These are phyloP conservation scores for Durotheca rogersii DNA, from an alignment of 495 filamentous ascomycete species.

Conservation along the genomic window DNA sequence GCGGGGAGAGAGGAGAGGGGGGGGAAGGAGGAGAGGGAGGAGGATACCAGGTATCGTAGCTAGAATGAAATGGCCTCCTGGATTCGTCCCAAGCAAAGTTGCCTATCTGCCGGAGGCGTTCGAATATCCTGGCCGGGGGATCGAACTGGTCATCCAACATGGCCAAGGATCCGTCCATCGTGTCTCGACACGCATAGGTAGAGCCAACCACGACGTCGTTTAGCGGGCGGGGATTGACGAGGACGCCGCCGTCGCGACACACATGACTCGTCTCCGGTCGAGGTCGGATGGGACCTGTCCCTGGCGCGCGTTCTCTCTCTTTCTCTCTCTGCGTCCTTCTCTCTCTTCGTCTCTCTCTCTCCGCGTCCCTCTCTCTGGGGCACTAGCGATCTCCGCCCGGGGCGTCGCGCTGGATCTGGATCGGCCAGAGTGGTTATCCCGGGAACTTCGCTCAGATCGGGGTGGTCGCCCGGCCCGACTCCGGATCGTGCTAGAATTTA, in stretches of 20 bases:
- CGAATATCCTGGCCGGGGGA: slow-evolving; percentile 68
- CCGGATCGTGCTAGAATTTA: no score
- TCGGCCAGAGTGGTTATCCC: no score
- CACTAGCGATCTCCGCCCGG: no score
- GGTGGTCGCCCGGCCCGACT: no score
- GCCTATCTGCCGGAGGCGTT: slow-evolving; percentile 68
- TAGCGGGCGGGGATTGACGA: slow-evolving; percentile 24
- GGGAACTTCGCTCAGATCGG: no score
- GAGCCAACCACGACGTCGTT: slow-evolving; percentile 20
- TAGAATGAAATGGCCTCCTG: slow-evolving; percentile 71
- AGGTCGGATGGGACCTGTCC: no score
- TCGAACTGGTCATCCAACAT: slow-evolving; percentile 64
- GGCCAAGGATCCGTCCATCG: slow-evolving; percentile 50
- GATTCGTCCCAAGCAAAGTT: slow-evolving; percentile 77
- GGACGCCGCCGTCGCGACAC: slow-evolving; percentile 36
- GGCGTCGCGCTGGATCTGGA: no score
- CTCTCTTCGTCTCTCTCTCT: no score
- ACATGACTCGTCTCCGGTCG: slow-evolving; percentile 39
- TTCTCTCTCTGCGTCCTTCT: not conserved
- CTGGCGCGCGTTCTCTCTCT: no score
- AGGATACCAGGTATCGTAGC: slow-evolving; percentile 69
- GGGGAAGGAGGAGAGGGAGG: no score
- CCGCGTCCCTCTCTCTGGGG: no score
- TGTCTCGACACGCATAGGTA: slow-evolving; percentile 32
- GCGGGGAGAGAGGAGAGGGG: no score